Conservation (phyloP, 2,329 filamentous ascomycete species). For the Ophiocordyceps australis region DNA sequence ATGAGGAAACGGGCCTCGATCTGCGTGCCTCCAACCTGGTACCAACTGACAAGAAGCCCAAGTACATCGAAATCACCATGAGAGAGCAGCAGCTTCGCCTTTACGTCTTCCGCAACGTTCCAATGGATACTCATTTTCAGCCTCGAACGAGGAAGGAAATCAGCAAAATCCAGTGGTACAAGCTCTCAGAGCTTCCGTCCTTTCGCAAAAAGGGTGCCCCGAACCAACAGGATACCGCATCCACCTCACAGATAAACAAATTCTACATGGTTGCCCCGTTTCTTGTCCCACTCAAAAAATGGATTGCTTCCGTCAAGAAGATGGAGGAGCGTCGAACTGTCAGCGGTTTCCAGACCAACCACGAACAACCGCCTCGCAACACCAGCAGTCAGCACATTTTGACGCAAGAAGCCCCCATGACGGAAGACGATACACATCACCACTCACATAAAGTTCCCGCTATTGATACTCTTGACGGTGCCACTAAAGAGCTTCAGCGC, state of each 20-base stretch:
- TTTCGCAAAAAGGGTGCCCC: constrained; percentile 51
- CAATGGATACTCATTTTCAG: constrained; percentile 74
- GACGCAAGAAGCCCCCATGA: constrained; percentile 36
- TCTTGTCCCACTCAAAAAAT: constrained; percentile 67
- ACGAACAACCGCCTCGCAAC: too few species aligned
- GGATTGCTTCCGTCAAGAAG: constrained; percentile 74
- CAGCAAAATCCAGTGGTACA: constrained; percentile 93
- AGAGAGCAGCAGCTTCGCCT: constrained; percentile 83
- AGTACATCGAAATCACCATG: constrained; percentile 79
- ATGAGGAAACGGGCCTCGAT: constrained; percentile 90
- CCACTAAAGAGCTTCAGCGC: constrained; percentile 32
- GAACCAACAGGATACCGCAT: constrained; percentile 34
- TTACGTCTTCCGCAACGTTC: constrained; percentile 80
- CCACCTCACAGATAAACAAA: constrained; percentile 53
- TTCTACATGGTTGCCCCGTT: constrained; percentile 99
- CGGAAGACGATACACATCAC: constrained; percentile 49
- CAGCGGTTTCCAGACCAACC: constrained; percentile 19
- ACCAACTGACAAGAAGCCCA: constrained; percentile 50
- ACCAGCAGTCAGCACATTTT: too few species aligned
- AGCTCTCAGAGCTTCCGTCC: constrained; percentile 70
- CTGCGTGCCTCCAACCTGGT: constrained; percentile 60
- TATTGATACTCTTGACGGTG: constrained; percentile 28
- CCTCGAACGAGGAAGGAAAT: constrained; percentile 92
- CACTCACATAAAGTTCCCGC: constrained; percentile 16
- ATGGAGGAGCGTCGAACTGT: constrained; percentile 35